These are phyloP conservation scores for Colletotrichum kahawae DNA, from an alignment of 2,329 filamentous ascomycete species.

Conservation along the genomic window DNA sequence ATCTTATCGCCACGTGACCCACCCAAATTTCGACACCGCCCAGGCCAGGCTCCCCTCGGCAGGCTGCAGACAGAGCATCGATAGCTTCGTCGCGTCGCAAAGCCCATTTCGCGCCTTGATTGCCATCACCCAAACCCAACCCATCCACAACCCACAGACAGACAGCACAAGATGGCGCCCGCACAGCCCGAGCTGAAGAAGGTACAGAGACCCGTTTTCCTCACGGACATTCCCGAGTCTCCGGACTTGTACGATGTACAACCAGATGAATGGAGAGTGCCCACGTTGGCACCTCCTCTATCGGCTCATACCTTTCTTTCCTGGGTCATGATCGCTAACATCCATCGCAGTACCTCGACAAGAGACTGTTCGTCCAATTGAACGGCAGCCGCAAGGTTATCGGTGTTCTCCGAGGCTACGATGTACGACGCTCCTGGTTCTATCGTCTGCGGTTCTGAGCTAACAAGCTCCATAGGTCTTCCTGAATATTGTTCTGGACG, in stretches of 20 bases:
- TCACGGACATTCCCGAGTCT: slow-evolving; percentile 15
- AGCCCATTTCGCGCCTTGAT: slow-evolving; percentile 8
- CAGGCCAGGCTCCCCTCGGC: neutral
- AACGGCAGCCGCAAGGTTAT: slow-evolving; percentile 98
- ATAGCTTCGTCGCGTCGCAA: slow-evolving; percentile 19
- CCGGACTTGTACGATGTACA: slow-evolving; percentile 16
- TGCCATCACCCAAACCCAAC: neutral
- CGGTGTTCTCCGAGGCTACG: slow-evolving; percentile 91
- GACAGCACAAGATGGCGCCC: slow-evolving; percentile 89
- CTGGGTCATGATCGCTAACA: neutral
- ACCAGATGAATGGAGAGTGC: neutral
- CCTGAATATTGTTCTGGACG: slow-evolving; percentile 96
- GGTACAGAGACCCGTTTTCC: slow-evolving; percentile 55
- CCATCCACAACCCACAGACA: neutral
- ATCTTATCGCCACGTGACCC: slow-evolving; percentile 58
- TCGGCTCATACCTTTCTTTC: neutral
- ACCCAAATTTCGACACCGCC: slow-evolving; percentile 21
- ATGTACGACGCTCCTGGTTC: slow-evolving; percentile 65
- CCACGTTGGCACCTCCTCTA: neutral
- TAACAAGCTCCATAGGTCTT: slow-evolving; percentile 74
- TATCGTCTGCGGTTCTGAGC: neutral
- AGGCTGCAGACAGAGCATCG: neutral
- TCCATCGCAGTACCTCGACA: slow-evolving; percentile 87
- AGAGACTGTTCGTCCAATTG: slow-evolving; percentile 95
- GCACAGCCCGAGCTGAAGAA: slow-evolving; percentile 99